Evolutionary conservation across 106 monocot genomes (phyloP).

Genomic region (Allium cepa): DNA sequence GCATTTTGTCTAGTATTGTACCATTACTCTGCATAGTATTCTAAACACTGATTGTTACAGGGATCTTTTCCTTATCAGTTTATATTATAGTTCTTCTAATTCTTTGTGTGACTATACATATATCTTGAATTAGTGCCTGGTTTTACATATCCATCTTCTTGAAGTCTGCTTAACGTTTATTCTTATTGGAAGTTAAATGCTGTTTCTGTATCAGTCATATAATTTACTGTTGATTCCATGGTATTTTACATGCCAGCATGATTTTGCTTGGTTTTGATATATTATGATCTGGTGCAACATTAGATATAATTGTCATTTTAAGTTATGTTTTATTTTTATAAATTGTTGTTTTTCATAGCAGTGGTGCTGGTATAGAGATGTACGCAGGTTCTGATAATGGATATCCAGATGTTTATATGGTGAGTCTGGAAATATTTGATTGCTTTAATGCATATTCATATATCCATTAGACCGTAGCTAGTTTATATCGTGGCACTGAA

Average conservation of each 20-base stretch:
- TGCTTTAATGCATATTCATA: no score
- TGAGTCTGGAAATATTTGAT: conserved; percentile 5
- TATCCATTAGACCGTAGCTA: no score
- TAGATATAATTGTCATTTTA: background rate
- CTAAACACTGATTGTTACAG: no score
- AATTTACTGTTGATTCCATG: no score
- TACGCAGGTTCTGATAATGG: conserved; percentile 21
- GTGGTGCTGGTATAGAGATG: conserved; percentile 20
- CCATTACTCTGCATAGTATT: background rate
- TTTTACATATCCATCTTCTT: no score
- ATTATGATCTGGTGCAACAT: background rate
- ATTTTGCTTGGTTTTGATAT: background rate
- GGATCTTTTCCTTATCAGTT: background rate
- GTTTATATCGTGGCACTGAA: background rate
- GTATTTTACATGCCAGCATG: no score
- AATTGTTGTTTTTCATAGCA: conserved; percentile 5
- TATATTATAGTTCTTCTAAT: conserved; percentile 1
- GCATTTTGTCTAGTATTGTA: conserved; percentile 3
- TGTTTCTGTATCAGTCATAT: no score
- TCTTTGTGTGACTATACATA: no score
- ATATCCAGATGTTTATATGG: conserved; percentile 36
- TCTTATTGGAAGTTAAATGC: no score
- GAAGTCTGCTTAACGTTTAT: no score
- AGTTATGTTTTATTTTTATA: no score
- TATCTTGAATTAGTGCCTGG: no score